Percentiles rank a stretch among this genome's conserved stretches.
Evolutionary conservation across 345 rosid genomes (phyloP).

Genomic region (Raphanus raphanistrum): DNA sequence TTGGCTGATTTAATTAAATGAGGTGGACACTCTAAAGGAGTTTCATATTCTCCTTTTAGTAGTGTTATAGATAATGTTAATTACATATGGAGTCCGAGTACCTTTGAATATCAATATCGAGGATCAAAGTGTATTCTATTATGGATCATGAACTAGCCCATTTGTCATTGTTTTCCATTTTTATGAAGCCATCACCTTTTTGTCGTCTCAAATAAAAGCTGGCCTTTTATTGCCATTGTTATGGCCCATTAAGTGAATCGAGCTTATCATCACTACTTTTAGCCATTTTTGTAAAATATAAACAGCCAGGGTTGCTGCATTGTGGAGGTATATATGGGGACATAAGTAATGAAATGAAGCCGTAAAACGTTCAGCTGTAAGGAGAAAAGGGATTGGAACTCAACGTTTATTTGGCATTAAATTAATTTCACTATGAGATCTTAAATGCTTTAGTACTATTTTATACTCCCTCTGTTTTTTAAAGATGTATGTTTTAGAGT

Average conservation of each 20-base stretch:
- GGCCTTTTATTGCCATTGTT: background rate
- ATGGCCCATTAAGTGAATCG: background rate
- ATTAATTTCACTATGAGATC: background rate
- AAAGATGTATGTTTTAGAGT: too few species aligned
- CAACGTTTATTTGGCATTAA: background rate
- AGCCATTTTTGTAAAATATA: background rate
- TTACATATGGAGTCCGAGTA: too few species aligned
- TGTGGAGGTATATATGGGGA: background rate
- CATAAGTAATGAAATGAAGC: background rate
- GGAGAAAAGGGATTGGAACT: background rate
- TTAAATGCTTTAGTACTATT: background rate
- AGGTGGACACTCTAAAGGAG: too few species aligned
- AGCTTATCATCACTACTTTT: background rate
- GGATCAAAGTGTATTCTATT: background rate
- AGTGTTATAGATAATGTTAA: too few species aligned
- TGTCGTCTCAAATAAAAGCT: background rate
- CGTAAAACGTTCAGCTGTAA: background rate
- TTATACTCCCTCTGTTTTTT: too few species aligned
- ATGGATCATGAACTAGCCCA: slow-evolving; percentile 7
- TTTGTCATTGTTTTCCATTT: background rate
- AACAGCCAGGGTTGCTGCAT: background rate
- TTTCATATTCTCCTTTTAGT: too few species aligned
- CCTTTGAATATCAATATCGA: too few species aligned
- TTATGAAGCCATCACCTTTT: background rate
- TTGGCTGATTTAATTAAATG: too few species aligned